These are phyloP conservation scores for Myriosclerotinia scirpicola DNA, from an alignment of 2,329 filamentous ascomycete species.

Conservation along the genomic window DNA sequence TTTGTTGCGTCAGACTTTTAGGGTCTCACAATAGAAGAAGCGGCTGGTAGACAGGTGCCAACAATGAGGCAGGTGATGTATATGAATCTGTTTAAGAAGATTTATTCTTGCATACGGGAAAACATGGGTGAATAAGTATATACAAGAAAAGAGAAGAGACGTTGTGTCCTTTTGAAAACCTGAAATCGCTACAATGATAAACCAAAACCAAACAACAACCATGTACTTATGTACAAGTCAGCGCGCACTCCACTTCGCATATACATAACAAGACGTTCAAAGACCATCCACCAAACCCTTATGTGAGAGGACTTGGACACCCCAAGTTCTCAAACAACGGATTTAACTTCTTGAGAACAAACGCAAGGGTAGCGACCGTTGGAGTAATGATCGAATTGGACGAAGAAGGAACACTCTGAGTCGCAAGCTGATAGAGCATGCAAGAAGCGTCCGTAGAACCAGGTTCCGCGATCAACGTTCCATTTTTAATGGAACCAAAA, in stretches of 20 bases:
- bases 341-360: no score
- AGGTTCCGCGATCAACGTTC: slow-evolving; percentile 3
- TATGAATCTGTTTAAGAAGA: no score
- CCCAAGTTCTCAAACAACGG: background rate
- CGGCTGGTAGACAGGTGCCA: no score
- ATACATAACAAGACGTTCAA: background rate
- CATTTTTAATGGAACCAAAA: slow-evolving; percentile 10
- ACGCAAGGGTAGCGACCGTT: background rate
- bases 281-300: background rate
- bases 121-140: no score
- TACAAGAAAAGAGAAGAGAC: no score
- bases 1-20: background rate
- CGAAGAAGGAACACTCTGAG: background rate
- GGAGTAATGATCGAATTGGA: background rate
- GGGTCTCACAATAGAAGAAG: background rate
- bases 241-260: no score
- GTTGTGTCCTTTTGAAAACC: no score
- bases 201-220: no score
- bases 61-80: no score
- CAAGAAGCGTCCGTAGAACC: background rate
- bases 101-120: no score
- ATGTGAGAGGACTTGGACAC: slow-evolving; percentile 1
- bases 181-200: no score
- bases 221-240: no score
- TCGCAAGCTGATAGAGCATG: slow-evolving; percentile 12